Evolutionary conservation across 2,329 filamentous ascomycete genomes (phyloP).

Genomic region (Teratosphaeria gauchensis): DNA sequence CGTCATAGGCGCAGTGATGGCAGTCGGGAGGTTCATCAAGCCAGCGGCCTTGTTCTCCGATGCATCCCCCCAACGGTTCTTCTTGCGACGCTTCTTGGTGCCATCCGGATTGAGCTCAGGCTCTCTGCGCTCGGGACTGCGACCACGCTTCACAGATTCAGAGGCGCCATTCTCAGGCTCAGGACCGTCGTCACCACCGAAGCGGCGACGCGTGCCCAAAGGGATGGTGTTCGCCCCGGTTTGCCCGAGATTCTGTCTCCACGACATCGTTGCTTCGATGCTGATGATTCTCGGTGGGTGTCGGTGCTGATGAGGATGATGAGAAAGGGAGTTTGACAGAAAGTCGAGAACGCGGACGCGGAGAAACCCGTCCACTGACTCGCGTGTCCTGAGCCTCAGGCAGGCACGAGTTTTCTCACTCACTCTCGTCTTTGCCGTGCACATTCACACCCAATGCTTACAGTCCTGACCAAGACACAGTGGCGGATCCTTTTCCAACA

Average conservation of each 20-base stretch:
- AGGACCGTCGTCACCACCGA: conserved; percentile 47
- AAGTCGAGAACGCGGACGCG: background rate
- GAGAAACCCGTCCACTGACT: background rate
- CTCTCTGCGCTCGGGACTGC: conserved; percentile 56
- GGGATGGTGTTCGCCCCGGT: conserved; percentile 98
- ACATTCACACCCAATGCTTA: too few species aligned
- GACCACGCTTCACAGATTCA: conserved; percentile 64
- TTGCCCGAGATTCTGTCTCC: conserved; percentile 64
- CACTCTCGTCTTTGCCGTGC: too few species aligned
- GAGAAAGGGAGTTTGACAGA: background rate
- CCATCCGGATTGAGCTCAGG: conserved; percentile 51
- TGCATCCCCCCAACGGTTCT: conserved; percentile 95
- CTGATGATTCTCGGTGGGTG: background rate
- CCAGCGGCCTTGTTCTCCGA: conserved; percentile 98
- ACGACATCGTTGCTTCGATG: conserved; percentile 38
- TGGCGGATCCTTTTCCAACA: too few species aligned
- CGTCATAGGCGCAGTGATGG: conserved; percentile 96
- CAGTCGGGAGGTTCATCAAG: conserved; percentile 91
- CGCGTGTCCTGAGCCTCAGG: background rate
- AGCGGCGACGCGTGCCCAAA: conserved; percentile 72
- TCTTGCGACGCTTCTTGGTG: conserved; percentile 86
- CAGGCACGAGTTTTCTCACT: too few species aligned
- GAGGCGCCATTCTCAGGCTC: conserved; percentile 16
- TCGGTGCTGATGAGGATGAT: background rate
- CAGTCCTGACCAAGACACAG: too few species aligned